Conservation (phyloP, 768 basidiomycete genomes). For the Daedaleopsis nitida region DNA sequence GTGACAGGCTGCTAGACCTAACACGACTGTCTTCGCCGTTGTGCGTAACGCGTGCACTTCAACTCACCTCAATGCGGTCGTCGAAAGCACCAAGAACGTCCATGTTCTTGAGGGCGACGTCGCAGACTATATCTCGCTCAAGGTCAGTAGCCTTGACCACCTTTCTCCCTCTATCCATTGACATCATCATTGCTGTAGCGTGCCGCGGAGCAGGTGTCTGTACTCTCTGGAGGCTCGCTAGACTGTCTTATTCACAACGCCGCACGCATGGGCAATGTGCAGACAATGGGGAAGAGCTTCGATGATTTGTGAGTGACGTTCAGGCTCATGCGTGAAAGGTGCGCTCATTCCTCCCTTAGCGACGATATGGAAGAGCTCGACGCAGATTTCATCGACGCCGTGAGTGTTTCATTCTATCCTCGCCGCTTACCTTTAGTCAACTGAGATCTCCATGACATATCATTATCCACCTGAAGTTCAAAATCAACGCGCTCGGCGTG, state of each 20-base stretch:
- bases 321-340: no score
- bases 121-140: constrained; percentile 30
- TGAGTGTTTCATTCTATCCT: not conserved
- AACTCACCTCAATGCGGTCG: constrained; percentile 4
- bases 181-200: not conserved
- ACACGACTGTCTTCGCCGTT: constrained; percentile 25
- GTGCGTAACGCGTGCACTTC: constrained; percentile 21
- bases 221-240: constrained; percentile 32
- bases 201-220: constrained; percentile 28
- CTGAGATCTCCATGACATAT: not conserved
- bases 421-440: not conserved
- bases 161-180: not conserved
- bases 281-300: constrained; percentile 10
- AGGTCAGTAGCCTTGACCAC: constrained; percentile 21
- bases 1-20: constrained; percentile 12
- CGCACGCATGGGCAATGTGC: constrained; percentile 20
- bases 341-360: not conserved
- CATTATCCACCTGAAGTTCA: not conserved
- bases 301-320: constrained; percentile 26
- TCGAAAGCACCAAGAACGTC: constrained; percentile 27
- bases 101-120: constrained; percentile 40
- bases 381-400: constrained; percentile 13
- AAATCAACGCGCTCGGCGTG: constrained; percentile 38
- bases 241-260: constrained; percentile 41
- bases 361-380: constrained; percentile 14